Evolutionary conservation across 441 rosid species (phyloP).

Genomic region (Croton laevigatus): DNA sequence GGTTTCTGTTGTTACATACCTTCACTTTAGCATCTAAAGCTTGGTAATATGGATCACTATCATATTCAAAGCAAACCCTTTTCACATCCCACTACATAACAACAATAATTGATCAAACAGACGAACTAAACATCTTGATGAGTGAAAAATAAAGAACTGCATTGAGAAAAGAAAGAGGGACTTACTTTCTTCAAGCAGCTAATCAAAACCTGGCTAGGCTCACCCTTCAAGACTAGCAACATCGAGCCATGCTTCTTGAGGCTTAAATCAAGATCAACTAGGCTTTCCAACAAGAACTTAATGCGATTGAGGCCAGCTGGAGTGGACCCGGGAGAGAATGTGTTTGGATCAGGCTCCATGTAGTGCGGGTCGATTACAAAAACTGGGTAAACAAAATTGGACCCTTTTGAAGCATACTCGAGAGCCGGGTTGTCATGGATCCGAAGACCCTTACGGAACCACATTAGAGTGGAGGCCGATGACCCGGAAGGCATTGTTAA

Average conservation of each 20-base stretch:
- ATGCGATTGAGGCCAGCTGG: slow-evolving; percentile 79
- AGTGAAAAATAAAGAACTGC: background rate
- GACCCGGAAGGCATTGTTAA: slow-evolving; percentile 48
- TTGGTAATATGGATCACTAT: slow-evolving; percentile 88
- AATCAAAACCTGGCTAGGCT: slow-evolving; percentile 62
- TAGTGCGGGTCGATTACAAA: slow-evolving; percentile 91
- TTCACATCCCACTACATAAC: slow-evolving; percentile 69
- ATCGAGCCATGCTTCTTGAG: slow-evolving; percentile 73
- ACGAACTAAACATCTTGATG: background rate
- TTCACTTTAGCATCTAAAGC: slow-evolving; percentile 63
- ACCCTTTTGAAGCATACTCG: slow-evolving; percentile 50
- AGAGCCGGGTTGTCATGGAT: slow-evolving; percentile 95
- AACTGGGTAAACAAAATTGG: slow-evolving; percentile 61
- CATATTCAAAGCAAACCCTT: slow-evolving; percentile 82
- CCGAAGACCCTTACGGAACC: slow-evolving; percentile 94
- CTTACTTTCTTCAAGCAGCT: slow-evolving; percentile 76
- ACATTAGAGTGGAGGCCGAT: slow-evolving; percentile 58
- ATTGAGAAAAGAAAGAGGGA: background rate
- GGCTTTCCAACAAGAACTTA: slow-evolving; percentile 83
- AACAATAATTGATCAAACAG: slow-evolving; percentile 8
- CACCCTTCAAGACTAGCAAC: slow-evolving; percentile 69
- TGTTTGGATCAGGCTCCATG: slow-evolving; percentile 69
- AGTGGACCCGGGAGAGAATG: slow-evolving; percentile 74
- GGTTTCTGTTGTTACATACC: slow-evolving; percentile 52
- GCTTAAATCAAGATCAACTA: slow-evolving; percentile 71